Conservation (phyloP, 331 rosid species). For the Stylosanthes scabra region DNA sequence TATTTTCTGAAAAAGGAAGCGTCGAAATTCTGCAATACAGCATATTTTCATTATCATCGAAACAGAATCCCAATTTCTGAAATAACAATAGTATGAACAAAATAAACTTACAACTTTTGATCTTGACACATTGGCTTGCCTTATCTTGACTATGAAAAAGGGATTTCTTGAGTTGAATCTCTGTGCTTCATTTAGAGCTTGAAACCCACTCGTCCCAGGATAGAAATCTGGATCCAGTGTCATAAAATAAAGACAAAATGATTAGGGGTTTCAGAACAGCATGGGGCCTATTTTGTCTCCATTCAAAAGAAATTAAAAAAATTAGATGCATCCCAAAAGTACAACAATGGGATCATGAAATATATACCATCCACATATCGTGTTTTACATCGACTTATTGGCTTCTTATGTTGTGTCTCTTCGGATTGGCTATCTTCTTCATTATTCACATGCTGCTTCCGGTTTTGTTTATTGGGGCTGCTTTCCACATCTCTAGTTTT, state of each 20-base stretch:
- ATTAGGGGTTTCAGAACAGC: too few relatives aligned
- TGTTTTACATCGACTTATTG: too few relatives aligned
- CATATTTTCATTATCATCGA: not conserved
- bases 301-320: not conserved
- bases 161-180: not conserved
- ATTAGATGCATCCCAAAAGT: not conserved
- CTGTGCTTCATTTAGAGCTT: too few relatives aligned
- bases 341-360: not conserved
- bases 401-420: too few relatives aligned
- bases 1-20: not conserved
- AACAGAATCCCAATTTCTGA: not conserved
- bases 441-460: not conserved
- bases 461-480: not conserved
- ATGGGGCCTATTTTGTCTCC: too few relatives aligned
- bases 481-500: too few relatives aligned
- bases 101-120: not conserved
- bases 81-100: not conserved
- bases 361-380: too few relatives aligned
- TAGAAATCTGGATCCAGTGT: too few relatives aligned
- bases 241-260: too few relatives aligned
- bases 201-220: too few relatives aligned
- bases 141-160: not conserved
- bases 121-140: too few relatives aligned
- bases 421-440: not conserved
- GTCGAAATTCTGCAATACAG: too few relatives aligned